Evolutionary conservation across 441 rosid genomes (phyloP), one percentile per base, ranked within the genome.

Genomic region (Bocquillonia castaneifolia): DNA sequence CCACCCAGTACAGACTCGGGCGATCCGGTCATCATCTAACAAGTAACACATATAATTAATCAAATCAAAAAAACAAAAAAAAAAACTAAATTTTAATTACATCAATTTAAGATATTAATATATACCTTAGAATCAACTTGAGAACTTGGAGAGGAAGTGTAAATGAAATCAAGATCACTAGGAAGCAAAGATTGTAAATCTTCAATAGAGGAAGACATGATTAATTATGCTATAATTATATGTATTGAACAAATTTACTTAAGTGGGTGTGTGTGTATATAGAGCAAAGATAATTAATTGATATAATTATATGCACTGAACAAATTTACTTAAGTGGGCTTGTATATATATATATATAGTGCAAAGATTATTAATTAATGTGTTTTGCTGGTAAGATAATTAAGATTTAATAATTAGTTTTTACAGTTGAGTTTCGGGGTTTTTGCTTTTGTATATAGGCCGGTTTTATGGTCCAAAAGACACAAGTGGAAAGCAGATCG

Each of bases 1-100:
- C 88, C 88, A 72, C 76, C 76, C 77, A 82, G 88, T 1, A 89
- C 83, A 70, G 93, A 88, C 77, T 88, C 80, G 0, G 91, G 96
- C 1, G 97, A 91, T 52, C 83, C 84, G 4, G 78, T 76, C 71
- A 67, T 58, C 15, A 40, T 74, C 74, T 81, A 69, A 23, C 72
- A 73, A 48, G 7, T 42, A 36, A 10, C 4, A 7, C 12, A 13
- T 42, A 5, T 7, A 6, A 79, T 82, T 83, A 80, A 64, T n/a
- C 12, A 4, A 40, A 64, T 50, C 20, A 48, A 39, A 17, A 15
- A 44, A 23, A 3, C 10, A 58, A 26, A 25, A 20, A n/a, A 54
- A 17, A 13, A 28, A 7, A 31, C 20, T 17, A 54, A 66, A 37
- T 20, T 14, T 8, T 8, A 34, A 14, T 17, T 37, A 29, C n/a